A percentile compares a stretch with the other conserved stretches of the same genome.
Conservation (phyloP, 306 rosid species). For the Lathyrus oleraceus region DNA sequence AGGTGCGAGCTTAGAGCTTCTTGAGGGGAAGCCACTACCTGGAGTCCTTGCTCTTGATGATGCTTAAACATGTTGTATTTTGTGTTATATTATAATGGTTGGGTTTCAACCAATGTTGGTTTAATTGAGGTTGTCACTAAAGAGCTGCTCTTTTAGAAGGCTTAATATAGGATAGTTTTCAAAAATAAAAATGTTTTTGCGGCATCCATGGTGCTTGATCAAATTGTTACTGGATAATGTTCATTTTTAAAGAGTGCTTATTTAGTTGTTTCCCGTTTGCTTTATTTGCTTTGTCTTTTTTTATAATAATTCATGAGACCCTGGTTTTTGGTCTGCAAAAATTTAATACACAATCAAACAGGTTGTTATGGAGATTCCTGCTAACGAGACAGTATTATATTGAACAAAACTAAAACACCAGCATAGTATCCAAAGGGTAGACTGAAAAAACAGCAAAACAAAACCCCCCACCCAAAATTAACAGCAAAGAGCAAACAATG, state of each 20-base stretch:
- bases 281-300: not conserved
- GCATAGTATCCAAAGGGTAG: too few species aligned
- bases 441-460: too few species aligned
- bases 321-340: too few species aligned
- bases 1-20: constrained; percentile 99
- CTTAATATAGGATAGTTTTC: constrained; percentile 46
- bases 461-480: too few species aligned
- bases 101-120: constrained; percentile 50
- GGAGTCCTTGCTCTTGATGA: constrained; percentile 91
- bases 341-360: not conserved
- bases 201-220: constrained; percentile 29
- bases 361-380: not conserved
- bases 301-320: not conserved
- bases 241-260: constrained; percentile 25
- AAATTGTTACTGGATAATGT: constrained; percentile 32
- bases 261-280: not conserved
- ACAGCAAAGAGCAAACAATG: too few species aligned
- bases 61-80: constrained; percentile 47
- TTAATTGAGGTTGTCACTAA: constrained; percentile 3
- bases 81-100: constrained; percentile 40
- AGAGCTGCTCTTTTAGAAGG: constrained; percentile 54
- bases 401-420: too few species aligned
- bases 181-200: constrained; percentile 45
- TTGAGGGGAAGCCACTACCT: constrained; percentile 92
- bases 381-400: too few species aligned